Percentiles rank a stretch among this genome's conserved stretches.
phyloP scores from a whole-genome alignment of 306 rosid species.

The Corylus avellana region DNA sequence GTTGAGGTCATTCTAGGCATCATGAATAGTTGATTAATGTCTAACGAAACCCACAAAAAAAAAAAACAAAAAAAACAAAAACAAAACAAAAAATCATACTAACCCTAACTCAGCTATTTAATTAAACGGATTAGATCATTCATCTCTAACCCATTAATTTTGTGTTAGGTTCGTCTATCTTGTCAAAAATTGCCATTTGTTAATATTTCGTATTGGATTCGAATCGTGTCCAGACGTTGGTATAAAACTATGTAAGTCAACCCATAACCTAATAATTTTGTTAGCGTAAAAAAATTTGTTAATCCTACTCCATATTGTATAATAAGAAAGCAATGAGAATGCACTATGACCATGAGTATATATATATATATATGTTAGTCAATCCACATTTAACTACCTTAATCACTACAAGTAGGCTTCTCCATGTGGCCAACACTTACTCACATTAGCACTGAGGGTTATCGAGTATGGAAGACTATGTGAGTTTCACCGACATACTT shows the following conservation, averaged over 20 bases:
- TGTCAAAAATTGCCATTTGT: no score
- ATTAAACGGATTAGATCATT: no score
- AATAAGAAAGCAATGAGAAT: not conserved
- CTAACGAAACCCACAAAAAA: not conserved
- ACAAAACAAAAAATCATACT: not conserved
- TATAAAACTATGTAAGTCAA: no score
- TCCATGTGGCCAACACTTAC: constrained; percentile 16
- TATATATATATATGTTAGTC: not conserved
- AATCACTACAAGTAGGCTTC: not conserved
- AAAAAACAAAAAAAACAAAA: not conserved
- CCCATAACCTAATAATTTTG: no score
- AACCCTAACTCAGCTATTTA: not conserved
- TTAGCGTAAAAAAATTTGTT: no score
- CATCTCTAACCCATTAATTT: no score
- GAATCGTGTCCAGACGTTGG: no score
- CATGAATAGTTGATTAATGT: not conserved
- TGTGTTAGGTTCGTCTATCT: not conserved
- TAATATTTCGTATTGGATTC: no score
- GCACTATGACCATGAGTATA: not conserved
- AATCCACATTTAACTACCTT: constrained; percentile 10
- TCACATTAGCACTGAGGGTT: not conserved
- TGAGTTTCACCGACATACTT: constrained; percentile 2
- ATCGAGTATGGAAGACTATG: constrained; percentile 1
- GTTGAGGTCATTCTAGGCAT: not conserved
- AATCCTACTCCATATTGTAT: not conserved